A percentile compares a stretch with the other conserved stretches of the same genome.
phyloP scores from a whole-genome alignment of 495 filamentous ascomycete genomes.

The Tirmania nivea region DNA sequence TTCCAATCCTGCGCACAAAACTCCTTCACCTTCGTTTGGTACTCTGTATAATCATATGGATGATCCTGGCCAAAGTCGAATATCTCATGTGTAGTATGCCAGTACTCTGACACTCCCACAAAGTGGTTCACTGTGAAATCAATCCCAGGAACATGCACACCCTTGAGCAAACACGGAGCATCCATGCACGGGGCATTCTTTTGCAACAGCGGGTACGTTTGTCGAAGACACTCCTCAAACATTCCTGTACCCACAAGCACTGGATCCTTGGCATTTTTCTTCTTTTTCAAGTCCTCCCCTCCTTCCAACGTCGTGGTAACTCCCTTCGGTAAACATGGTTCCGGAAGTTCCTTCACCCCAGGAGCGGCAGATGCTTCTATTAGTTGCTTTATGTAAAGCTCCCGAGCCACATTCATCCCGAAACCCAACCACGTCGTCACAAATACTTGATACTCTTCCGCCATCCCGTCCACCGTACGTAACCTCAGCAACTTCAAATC shows the following conservation, averaged over 20 bases:
- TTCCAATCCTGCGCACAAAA: constrained; percentile 76
- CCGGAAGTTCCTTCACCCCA: constrained; percentile 45
- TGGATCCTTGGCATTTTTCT: constrained; percentile 19
- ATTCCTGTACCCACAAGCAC: constrained; percentile 57
- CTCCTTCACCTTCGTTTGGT: constrained; percentile 61
- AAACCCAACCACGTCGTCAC: constrained; percentile 94
- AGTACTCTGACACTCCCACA: constrained; percentile 93
- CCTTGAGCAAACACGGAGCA: constrained; percentile 66
- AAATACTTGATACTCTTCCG: constrained; percentile 69
- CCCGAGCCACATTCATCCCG: constrained; percentile 74
- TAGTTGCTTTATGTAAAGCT: constrained; percentile 54
- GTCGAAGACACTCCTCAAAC: constrained; percentile 65
- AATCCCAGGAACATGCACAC: constrained; percentile 80
- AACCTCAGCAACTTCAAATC: constrained; percentile 72
- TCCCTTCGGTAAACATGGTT: constrained; percentile 75
- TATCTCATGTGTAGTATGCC: constrained; percentile 93
- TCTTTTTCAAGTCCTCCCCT: constrained; percentile 22
- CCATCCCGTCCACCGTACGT: constrained; percentile 53
- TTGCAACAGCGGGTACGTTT: constrained; percentile 69
- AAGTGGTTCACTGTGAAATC: constrained; percentile 98
- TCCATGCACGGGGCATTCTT: constrained; percentile 67
- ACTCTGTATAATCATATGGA: constrained; percentile 77
- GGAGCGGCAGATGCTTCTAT: constrained; percentile 33
- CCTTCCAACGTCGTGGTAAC: constrained; percentile 47
- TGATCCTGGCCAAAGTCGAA: constrained; percentile 64